Percentiles rank a stretch among this genome's conserved stretches.
phyloP scores from a whole-genome alignment of 768 basidiomycete genomes.

The Mycena capillaripes region DNA sequence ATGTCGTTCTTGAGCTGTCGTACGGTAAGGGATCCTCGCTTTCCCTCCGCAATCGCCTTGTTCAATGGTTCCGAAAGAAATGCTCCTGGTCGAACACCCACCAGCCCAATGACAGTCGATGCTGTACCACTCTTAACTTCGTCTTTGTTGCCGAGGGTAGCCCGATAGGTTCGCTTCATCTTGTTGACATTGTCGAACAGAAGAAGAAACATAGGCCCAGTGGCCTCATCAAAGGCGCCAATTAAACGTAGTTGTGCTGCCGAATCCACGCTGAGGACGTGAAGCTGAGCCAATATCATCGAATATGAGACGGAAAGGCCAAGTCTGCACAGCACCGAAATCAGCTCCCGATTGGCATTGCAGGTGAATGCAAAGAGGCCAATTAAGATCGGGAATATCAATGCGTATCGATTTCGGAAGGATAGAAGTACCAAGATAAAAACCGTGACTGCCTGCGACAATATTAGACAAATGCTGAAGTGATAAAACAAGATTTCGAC shows the following conservation, averaged over 20 bases:
- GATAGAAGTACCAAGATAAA: not conserved
- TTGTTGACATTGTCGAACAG: constrained; percentile 18
- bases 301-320: not conserved
- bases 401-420: not conserved
- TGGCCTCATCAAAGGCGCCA: not conserved
- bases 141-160: not conserved
- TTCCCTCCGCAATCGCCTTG: not conserved
- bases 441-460: not conserved
- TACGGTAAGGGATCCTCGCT: not conserved
- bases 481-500: not conserved
- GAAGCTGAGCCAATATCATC: not conserved
- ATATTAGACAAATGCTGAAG: not conserved
- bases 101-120: not conserved
- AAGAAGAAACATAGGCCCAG: not conserved
- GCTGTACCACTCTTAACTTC: constrained; percentile 2
- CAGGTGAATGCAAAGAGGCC: constrained; percentile 4
- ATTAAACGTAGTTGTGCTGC: not conserved
- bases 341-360: not conserved
- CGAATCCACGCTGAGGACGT: not conserved
- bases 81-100: not conserved
- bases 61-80: constrained; percentile 1
- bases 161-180: not conserved
- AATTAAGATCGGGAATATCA: not conserved
- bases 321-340: not conserved
- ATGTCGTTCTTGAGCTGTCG: constrained; percentile 21